Evolutionary conservation across 345 rosid genomes (phyloP).

Genomic region (Gossypium bickii): DNA sequence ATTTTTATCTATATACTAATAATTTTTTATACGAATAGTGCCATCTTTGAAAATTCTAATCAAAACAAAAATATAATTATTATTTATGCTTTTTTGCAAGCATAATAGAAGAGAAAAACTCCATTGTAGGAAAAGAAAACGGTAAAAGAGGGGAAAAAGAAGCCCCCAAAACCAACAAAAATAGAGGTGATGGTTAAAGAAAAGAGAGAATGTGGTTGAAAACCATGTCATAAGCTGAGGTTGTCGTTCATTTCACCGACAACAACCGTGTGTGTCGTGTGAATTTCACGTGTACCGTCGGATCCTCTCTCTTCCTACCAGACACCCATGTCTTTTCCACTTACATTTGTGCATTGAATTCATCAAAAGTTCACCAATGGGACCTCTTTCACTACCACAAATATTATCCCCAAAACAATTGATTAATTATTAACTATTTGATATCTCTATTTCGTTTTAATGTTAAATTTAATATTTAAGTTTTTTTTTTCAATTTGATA

Average conservation of each 20-base stretch:
- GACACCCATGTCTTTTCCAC: conserved; percentile 21
- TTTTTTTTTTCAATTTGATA: too few species aligned
- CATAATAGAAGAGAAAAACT: too few species aligned
- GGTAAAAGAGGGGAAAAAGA: background rate
- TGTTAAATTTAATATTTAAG: too few species aligned
- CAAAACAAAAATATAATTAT: too few species aligned
- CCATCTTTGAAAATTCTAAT: too few species aligned
- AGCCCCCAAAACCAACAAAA: conserved; percentile 12
- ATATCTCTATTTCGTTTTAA: too few species aligned
- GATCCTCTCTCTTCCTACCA: conserved; percentile 17
- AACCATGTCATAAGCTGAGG: conserved; percentile 23
- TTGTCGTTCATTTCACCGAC: conserved; percentile 36
- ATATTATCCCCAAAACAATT: background rate
- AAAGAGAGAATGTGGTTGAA: conserved; percentile 26
- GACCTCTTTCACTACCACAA: background rate
- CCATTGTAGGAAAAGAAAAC: too few species aligned
- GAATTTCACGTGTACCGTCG: conserved; percentile 37
- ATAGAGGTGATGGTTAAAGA: conserved; percentile 17
- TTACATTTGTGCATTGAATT: background rate
- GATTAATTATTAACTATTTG: too few species aligned
- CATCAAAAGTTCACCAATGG: conserved; percentile 6
- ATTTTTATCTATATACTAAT: too few species aligned
- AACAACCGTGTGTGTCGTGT: conserved; percentile 31
- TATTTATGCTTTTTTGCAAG: too few species aligned
- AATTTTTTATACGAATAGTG: too few species aligned